Conservation (phyloP, 2,329 filamentous ascomycete species). For the Hypoxylon sp. region DNA sequence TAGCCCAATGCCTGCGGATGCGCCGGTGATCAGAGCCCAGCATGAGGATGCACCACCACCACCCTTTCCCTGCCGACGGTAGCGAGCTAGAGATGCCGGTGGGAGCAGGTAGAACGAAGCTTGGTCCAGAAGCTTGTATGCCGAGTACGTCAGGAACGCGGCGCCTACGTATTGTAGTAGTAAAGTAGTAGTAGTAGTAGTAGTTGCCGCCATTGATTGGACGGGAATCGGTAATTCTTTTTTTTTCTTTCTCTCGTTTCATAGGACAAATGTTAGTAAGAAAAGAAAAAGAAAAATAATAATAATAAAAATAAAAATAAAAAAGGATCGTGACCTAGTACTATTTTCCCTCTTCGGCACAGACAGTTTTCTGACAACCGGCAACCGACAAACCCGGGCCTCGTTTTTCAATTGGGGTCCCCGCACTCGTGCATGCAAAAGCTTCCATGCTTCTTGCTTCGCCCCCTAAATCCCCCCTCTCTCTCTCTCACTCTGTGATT, state of each 20-base stretch:
- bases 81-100: conserved; percentile 33
- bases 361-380: no score
- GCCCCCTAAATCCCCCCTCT: conserved; percentile 14
- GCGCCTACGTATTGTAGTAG: conserved; percentile 28
- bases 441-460: conserved; percentile 3
- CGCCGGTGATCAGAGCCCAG: conserved; percentile 47
- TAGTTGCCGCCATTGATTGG: no score
- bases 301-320: no score
- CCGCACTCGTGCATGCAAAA: conserved; percentile 33
- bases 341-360: conserved; percentile 1
- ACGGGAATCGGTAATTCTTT: no score
- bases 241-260: no score
- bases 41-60: conserved; percentile 12
- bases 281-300: no score
- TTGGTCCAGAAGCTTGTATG: conserved; percentile 22
- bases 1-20: conserved; percentile 48
- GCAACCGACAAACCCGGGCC: no score
- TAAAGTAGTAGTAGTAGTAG: no score
- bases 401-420: no score
- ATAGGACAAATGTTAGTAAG: neutral
- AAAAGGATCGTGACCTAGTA: conserved; percentile 29
- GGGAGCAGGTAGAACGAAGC: conserved; percentile 35
- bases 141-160: conserved; percentile 35
- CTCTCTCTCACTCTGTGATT: no score
- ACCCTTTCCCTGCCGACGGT: conserved; percentile 13